These are phyloP conservation scores for Globisporangium acanthophoron DNA, from an alignment of 352 stramenopile species.

Conservation along the genomic window DNA sequence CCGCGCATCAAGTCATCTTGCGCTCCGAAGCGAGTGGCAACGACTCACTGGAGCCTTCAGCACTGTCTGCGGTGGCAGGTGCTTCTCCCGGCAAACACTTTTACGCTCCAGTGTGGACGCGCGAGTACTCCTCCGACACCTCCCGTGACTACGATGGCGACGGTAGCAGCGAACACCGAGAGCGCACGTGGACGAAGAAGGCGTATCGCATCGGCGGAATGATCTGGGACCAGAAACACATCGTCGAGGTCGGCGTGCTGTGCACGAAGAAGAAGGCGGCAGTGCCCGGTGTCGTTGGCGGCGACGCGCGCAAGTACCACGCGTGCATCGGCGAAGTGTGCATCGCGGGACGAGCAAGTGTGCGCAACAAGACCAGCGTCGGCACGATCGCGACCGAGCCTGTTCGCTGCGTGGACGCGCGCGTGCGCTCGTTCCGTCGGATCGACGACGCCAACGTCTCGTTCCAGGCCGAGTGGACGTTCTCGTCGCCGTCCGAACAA, in stretches of 20 bases:
- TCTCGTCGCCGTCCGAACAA: slow-evolving; percentile 1
- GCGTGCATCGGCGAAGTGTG: slow-evolving; percentile 31
- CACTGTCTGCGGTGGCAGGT: slow-evolving; percentile 23
- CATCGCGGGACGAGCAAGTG: slow-evolving; percentile 17
- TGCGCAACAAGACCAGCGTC: slow-evolving; percentile 12
- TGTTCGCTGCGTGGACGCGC: slow-evolving; percentile 16
- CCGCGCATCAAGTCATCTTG: slow-evolving; percentile 35
- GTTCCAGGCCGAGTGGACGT: slow-evolving; percentile 25
- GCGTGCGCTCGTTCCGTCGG: slow-evolving; percentile 16
- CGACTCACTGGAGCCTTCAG: slow-evolving; percentile 4
- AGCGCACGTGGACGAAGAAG: slow-evolving; percentile 29
- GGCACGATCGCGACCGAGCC: slow-evolving; percentile 2
- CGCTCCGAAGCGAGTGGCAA: slow-evolving; percentile 19
- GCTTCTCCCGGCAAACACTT: slow-evolving; percentile 27
- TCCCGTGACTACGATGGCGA: too few relatives aligned
- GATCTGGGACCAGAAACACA: slow-evolving; percentile 38
- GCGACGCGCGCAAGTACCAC: slow-evolving; percentile 12
- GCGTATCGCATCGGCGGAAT: slow-evolving; percentile 30
- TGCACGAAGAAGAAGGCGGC: slow-evolving; percentile 23
- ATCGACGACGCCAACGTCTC: slow-evolving; percentile 15
- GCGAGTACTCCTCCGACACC: background rate
- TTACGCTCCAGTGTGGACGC: slow-evolving; percentile 22
- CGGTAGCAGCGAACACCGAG: background rate
- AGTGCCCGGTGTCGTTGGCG: too few relatives aligned
- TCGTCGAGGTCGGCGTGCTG: slow-evolving; percentile 34